Conservation (phyloP, 2,329 filamentous ascomycete genomes). For the Pseudogymnoascus verrucosus region DNA sequence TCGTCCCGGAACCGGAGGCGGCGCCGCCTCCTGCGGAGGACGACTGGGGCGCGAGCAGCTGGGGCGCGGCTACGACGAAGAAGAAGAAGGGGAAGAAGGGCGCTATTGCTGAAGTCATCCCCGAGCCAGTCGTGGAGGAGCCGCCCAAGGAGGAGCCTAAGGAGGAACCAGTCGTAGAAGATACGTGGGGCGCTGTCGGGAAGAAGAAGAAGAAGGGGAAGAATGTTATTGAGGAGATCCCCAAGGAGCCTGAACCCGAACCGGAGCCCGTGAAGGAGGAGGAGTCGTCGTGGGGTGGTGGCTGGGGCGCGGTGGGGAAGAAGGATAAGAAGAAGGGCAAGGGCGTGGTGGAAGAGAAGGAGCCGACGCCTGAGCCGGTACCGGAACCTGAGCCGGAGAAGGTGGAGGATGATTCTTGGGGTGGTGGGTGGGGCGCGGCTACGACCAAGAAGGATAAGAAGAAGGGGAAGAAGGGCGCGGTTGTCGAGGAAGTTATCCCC, state of each 20-base stretch:
- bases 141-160: slow-evolving; percentile 29
- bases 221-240: slow-evolving; percentile 19
- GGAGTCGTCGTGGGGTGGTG: slow-evolving; percentile 42
- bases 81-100: slow-evolving; percentile 15
- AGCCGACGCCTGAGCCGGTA: slow-evolving; percentile 22
- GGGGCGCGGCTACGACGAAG: slow-evolving; percentile 41
- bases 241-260: slow-evolving; percentile 25
- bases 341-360: slow-evolving; percentile 23
- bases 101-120: slow-evolving; percentile 27
- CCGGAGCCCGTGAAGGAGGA: slow-evolving; percentile 24
- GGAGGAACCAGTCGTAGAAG: slow-evolving; percentile 39
- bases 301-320: slow-evolving; percentile 35
- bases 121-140: slow-evolving; percentile 25
- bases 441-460: slow-evolving; percentile 30
- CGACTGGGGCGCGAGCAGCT: slow-evolving; percentile 38
- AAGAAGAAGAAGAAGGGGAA: slow-evolving; percentile 43
- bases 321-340: slow-evolving; percentile 38
- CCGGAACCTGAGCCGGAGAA: slow-evolving; percentile 21
- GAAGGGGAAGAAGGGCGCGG: slow-evolving; percentile 14
- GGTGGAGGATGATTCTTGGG: slow-evolving; percentile 19
- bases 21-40: slow-evolving; percentile 33
- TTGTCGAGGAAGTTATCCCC: slow-evolving; percentile 11
- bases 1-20: slow-evolving; percentile 20
- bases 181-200: slow-evolving; percentile 11
- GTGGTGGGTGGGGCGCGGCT: slow-evolving; percentile 13